Evolutionary conservation across 2,329 filamentous ascomycete genomes (phyloP).

Genomic region (Trichoderma aggressivum): DNA sequence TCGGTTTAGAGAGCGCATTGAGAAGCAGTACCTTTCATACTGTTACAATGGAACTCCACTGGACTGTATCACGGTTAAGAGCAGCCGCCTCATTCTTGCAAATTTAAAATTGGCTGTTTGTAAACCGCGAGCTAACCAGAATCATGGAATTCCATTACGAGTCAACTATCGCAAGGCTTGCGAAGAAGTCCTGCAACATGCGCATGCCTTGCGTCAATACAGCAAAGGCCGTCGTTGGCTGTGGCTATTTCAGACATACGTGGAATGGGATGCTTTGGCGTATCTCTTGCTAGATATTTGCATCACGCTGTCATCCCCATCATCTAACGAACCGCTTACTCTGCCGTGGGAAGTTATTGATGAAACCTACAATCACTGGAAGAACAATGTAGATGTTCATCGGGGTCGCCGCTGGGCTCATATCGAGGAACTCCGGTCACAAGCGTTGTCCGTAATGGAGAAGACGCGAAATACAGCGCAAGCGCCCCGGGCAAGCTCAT

Average conservation of each 20-base stretch:
- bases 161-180: not conserved
- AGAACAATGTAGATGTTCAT: not conserved
- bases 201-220: slow-evolving; percentile 9
- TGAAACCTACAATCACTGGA: slow-evolving; percentile 18
- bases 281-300: slow-evolving; percentile 60
- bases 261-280: slow-evolving; percentile 63
- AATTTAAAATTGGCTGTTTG: not conserved
- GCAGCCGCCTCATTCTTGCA: not conserved
- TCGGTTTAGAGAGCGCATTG: not conserved
- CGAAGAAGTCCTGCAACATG: slow-evolving; percentile 14
- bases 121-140: slow-evolving; percentile 42
- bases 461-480: not conserved
- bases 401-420: slow-evolving; percentile 17
- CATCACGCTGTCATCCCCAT: slow-evolving; percentile 15
- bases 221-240: slow-evolving; percentile 49
- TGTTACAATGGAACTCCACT: not conserved
- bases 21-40: slow-evolving; percentile 4
- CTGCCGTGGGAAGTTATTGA: not conserved
- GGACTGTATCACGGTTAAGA: not conserved
- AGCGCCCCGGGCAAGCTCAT: not conserved
- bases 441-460: not conserved
- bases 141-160: slow-evolving; percentile 36
- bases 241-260: slow-evolving; percentile 62
- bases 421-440: slow-evolving; percentile 14
- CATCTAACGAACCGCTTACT: not conserved